Conservation (phyloP, 2,329 filamentous ascomycete genomes). For the Aspergillus quadricinctus region DNA sequence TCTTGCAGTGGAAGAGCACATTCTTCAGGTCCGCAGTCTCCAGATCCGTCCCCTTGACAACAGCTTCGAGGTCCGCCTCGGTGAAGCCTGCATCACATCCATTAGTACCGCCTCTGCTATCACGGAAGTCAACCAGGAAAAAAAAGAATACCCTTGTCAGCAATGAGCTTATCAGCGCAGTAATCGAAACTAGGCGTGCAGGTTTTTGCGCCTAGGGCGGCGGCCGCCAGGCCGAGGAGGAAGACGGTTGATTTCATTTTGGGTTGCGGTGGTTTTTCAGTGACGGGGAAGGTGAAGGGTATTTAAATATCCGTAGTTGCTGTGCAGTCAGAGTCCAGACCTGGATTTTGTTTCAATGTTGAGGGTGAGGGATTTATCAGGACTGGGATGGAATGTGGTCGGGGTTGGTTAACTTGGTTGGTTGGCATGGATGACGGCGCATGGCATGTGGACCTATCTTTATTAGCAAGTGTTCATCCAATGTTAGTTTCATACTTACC, state of each 20-base stretch:
- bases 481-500: too few species aligned
- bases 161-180: conserved; percentile 25
- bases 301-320: too few species aligned
- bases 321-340: too few species aligned
- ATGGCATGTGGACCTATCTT: too few species aligned
- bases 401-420: too few species aligned
- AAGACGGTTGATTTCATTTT: conserved; percentile 24
- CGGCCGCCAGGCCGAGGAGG: conserved; percentile 15
- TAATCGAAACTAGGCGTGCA: conserved; percentile 36
- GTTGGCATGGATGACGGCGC: too few species aligned
- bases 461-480: too few species aligned
- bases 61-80: conserved; percentile 23
- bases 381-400: too few species aligned
- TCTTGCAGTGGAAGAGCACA: conserved; percentile 33
- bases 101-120: background rate
- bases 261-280: conserved; percentile 1
- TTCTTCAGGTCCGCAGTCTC: conserved; percentile 24
- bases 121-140: too few species aligned
- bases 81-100: conserved; percentile 21
- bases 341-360: too few species aligned
- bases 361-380: background rate
- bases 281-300: background rate
- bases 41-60: conserved; percentile 23
- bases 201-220: conserved; percentile 23
- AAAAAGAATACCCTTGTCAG: conserved; percentile 24